Evolutionary conservation across 208 protist genomes (phyloP).

Genomic region (Angomonas deanei): DNA sequence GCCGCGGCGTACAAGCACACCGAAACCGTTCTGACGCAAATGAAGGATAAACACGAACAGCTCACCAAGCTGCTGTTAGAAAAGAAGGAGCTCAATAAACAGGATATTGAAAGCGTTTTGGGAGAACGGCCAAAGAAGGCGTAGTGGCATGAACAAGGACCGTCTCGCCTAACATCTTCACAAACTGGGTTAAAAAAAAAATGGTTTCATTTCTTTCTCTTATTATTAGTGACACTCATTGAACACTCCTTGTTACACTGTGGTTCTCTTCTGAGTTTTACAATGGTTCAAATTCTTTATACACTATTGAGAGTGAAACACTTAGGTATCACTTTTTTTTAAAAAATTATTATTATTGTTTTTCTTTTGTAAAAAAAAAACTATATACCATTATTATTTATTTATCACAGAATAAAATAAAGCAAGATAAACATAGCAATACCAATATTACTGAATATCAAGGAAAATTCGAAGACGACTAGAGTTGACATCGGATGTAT

Average conservation of each 20-base stretch:
- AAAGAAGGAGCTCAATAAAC: slow-evolving; percentile 82
- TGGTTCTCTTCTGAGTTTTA: too few relatives aligned
- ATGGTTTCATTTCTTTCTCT: slow-evolving; percentile 11
- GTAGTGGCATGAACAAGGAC: background rate
- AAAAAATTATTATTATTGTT: slow-evolving; percentile 1
- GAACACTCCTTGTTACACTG: too few relatives aligned
- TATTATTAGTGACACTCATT: slow-evolving; percentile 1
- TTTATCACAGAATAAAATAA: too few relatives aligned
- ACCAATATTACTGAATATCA: too few relatives aligned
- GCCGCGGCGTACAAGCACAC: slow-evolving; percentile 63
- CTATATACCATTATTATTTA: too few relatives aligned
- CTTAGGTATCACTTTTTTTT: too few relatives aligned
- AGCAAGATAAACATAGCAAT: too few relatives aligned
- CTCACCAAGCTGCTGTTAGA: slow-evolving; percentile 72
- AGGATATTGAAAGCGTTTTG: slow-evolving; percentile 74
- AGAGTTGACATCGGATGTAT: too few relatives aligned
- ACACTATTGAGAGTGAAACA: too few relatives aligned
- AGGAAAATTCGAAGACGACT: too few relatives aligned
- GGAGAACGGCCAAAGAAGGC: slow-evolving; percentile 39
- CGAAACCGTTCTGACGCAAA: slow-evolving; percentile 54
- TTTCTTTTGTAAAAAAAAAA: too few relatives aligned
- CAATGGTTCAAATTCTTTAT: too few relatives aligned
- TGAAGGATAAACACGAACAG: slow-evolving; percentile 66
- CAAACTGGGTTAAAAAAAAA: background rate
- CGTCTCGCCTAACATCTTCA: background rate